Percentiles rank a stretch among this genome's conserved stretches.
Evolutionary conservation across 2,329 filamentous ascomycete species (phyloP).

Genomic region (Curvularia hawaiiensis): DNA sequence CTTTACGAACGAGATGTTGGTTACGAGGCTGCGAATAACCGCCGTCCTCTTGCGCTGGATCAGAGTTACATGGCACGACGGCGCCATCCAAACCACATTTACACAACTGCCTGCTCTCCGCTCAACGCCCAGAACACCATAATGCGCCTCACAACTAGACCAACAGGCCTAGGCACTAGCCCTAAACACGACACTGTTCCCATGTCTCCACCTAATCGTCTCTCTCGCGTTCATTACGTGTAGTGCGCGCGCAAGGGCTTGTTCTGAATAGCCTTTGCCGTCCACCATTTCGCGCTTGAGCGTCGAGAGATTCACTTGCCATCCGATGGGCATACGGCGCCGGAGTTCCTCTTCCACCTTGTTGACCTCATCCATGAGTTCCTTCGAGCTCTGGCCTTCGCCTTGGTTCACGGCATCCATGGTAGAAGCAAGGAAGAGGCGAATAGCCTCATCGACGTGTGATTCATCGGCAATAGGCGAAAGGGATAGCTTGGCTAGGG

Average conservation of each 20-base stretch:
- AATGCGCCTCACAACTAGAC: too few species aligned
- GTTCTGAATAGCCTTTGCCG: slow-evolving; percentile 86
- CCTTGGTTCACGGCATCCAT: slow-evolving; percentile 98
- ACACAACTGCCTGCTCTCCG: neutral
- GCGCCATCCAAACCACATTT: neutral
- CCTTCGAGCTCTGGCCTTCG: slow-evolving; percentile 75
- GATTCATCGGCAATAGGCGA: slow-evolving; percentile 84
- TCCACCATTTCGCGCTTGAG: slow-evolving; percentile 90
- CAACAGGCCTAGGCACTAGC: slow-evolving; percentile 21
- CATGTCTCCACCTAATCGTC: slow-evolving; percentile 80
- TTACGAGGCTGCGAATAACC: neutral
- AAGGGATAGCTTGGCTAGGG: slow-evolving; percentile 87
- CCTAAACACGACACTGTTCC: slow-evolving; percentile 45
- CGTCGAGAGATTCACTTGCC: slow-evolving; percentile 89
- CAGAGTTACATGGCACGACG: neutral
- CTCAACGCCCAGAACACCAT: neutral
- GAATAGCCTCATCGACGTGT: slow-evolving; percentile 96
- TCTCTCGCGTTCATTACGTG: slow-evolving; percentile 87
- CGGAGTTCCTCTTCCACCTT: slow-evolving; percentile 90
- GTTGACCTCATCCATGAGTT: slow-evolving; percentile 86
- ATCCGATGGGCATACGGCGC: slow-evolving; percentile 87
- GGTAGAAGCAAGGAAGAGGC: slow-evolving; percentile 92
- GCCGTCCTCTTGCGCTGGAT: neutral
- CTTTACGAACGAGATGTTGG: neutral
- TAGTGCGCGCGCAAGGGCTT: slow-evolving; percentile 80